These are phyloP conservation scores for Pestalotiopsis sp. DNA, from an alignment of 2,329 filamentous ascomycete genomes.

Conservation along the genomic window DNA sequence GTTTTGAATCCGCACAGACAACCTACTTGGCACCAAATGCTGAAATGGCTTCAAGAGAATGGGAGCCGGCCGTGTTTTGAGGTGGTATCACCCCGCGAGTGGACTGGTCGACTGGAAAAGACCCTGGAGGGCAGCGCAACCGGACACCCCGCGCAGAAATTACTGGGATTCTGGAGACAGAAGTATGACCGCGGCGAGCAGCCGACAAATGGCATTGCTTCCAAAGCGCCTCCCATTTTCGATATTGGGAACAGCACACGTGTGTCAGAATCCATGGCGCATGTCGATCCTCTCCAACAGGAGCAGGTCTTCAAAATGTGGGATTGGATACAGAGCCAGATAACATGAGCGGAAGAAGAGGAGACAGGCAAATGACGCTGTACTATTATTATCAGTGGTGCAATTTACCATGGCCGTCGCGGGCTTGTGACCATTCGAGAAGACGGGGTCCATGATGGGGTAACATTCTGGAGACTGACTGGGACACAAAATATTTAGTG, in stretches of 20 bases:
- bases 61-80: neutral
- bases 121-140: neutral
- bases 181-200: neutral
- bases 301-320: slow-evolving; percentile 4
- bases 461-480: neutral
- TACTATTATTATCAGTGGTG: neutral
- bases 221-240: neutral
- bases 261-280: neutral
- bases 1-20: slow-evolving; percentile 47
- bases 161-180: slow-evolving; percentile 6
- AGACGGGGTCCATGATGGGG: neutral
- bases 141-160: neutral
- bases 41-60: slow-evolving; percentile 26
- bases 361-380: neutral
- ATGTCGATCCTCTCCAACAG: neutral
- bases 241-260: neutral
- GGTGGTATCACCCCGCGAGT: neutral
- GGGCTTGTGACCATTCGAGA: neutral
- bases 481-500: neutral
- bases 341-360: neutral
- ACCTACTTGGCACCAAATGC: slow-evolving; percentile 48
- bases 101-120: slow-evolving; percentile 2
- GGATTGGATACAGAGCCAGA: slow-evolving; percentile 2
- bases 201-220: neutral
- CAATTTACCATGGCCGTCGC: neutral